A percentile compares a stretch with the other conserved stretches of the same genome.
Evolutionary conservation across 495 filamentous ascomycete genomes (phyloP).

Genomic region (Penicillium herquei): DNA sequence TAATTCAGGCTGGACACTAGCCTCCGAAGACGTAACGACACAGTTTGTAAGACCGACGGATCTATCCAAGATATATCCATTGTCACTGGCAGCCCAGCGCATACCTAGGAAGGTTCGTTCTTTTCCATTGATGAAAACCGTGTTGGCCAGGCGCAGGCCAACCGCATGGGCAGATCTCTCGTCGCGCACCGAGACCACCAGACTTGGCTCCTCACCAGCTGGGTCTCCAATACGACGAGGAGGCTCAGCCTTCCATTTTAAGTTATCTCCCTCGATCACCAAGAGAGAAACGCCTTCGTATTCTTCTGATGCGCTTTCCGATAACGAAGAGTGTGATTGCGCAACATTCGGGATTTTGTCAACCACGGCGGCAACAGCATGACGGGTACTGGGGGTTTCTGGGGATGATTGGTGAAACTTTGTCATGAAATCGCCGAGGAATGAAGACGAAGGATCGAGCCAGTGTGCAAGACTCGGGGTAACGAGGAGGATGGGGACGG

Average conservation of each 20-base stretch:
- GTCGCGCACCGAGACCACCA: constrained; percentile 29
- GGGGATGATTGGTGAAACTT: constrained; percentile 14
- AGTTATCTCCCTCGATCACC: constrained; percentile 18
- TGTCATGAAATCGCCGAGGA: constrained; percentile 33
- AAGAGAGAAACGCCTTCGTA: constrained; percentile 39
- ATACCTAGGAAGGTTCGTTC: constrained; percentile 59
- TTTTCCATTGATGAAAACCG: constrained; percentile 69
- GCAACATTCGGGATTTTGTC: constrained; percentile 33
- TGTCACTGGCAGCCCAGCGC: constrained; percentile 46
- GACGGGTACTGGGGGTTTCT: neutral
- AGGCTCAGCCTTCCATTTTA: constrained; percentile 33
- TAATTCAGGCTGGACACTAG: constrained; percentile 21
- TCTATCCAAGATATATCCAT: constrained; percentile 19
- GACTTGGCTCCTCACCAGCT: constrained; percentile 32
- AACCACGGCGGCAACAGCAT: constrained; percentile 37
- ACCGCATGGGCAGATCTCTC: constrained; percentile 25
- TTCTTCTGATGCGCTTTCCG: constrained; percentile 6
- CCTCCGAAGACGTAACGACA: constrained; percentile 17
- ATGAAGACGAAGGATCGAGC: constrained; percentile 32
- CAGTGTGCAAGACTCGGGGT: constrained; percentile 43
- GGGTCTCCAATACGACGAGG: constrained; percentile 32
- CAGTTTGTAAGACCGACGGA: constrained; percentile 34
- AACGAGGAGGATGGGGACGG: constrained; percentile 35
- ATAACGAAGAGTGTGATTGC: neutral
- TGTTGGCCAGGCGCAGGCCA: constrained; percentile 70